Conservation (phyloP, 2,329 filamentous ascomycete genomes). For the Ceratocystis albifundus region DNA sequence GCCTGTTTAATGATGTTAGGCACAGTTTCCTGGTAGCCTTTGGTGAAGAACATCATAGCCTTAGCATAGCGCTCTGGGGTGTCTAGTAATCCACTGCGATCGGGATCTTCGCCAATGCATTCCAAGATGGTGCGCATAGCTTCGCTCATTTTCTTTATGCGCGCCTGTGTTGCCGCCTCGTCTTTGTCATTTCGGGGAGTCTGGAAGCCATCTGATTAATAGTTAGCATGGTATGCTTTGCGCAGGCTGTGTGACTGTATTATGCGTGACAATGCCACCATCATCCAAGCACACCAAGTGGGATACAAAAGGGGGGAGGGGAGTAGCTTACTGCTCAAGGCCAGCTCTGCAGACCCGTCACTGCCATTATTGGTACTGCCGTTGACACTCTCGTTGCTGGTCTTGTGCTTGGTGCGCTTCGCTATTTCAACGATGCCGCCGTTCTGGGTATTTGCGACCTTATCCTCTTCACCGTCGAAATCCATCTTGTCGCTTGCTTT, state of each 20-base stretch:
- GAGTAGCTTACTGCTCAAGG: constrained; percentile 1
- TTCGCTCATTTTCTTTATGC: constrained; percentile 47
- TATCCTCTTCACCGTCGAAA: constrained; percentile 29
- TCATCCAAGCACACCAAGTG: not conserved
- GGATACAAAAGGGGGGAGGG: not conserved
- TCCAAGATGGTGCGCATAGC: constrained; percentile 57
- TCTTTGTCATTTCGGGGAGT: constrained; percentile 21
- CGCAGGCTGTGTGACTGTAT: not conserved
- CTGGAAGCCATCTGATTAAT: constrained; percentile 9
- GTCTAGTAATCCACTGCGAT: constrained; percentile 51
- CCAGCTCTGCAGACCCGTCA: not conserved
- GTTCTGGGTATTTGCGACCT: not conserved
- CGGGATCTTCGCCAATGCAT: constrained; percentile 56
- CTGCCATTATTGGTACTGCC: constrained; percentile 11
- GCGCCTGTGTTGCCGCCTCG: constrained; percentile 27
- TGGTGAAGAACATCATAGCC: constrained; percentile 89
- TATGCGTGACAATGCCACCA: not conserved
- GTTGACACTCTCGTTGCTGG: not conserved
- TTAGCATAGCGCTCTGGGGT: constrained; percentile 84
- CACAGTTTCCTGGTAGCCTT: constrained; percentile 92
- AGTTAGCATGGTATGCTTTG: not conserved
- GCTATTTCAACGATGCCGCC: constrained; percentile 7
- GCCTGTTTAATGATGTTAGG: constrained; percentile 84
- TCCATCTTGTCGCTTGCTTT: constrained; percentile 36
- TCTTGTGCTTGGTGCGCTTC: constrained; percentile 19